phyloP scores from a whole-genome alignment of 495 filamentous ascomycete species.

The Haplographium delicatum region DNA sequence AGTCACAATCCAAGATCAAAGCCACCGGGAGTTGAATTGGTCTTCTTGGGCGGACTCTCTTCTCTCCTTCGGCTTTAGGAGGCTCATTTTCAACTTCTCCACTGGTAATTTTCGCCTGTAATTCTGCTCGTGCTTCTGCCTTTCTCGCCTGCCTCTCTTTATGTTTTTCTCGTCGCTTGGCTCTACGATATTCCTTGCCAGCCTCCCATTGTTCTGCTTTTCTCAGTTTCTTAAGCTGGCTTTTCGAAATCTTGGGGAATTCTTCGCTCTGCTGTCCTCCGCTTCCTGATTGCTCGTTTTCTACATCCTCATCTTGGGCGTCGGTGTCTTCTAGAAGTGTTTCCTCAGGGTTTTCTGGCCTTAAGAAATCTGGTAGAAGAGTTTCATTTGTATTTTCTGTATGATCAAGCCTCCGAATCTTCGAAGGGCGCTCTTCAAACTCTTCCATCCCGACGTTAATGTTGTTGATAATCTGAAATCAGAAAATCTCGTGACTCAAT shows the following conservation, averaged over 20 bases:
- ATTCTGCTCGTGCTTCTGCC: constrained; percentile 32
- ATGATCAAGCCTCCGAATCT: constrained; percentile 21
- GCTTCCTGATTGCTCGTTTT: neutral
- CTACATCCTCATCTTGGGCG: neutral
- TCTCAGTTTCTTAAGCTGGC: constrained; percentile 67
- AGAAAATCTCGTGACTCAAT: neutral
- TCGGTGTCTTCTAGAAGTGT: neutral
- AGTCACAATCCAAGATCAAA: constrained; percentile 85
- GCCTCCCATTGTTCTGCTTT: constrained; percentile 63
- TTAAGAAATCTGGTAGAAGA: neutral
- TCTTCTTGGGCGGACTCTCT: constrained; percentile 26
- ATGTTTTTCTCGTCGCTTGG: constrained; percentile 65
- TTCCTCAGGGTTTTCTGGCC: neutral
- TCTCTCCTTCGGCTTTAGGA: constrained; percentile 22
- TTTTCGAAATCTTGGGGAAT: constrained; percentile 61
- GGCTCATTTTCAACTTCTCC: constrained; percentile 34
- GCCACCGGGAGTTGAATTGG: constrained; percentile 62
- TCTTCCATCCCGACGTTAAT: constrained; percentile 21
- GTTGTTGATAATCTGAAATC: neutral
- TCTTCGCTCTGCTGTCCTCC: constrained; percentile 6
- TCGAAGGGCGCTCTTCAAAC: constrained; percentile 22
- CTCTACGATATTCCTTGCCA: constrained; percentile 61
- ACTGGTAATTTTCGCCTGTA: constrained; percentile 34
- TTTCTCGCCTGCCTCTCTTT: constrained; percentile 58
- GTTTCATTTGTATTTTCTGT: neutral